Conservation (phyloP, 306 rosid species). For the Dicorynia guianensis region DNA sequence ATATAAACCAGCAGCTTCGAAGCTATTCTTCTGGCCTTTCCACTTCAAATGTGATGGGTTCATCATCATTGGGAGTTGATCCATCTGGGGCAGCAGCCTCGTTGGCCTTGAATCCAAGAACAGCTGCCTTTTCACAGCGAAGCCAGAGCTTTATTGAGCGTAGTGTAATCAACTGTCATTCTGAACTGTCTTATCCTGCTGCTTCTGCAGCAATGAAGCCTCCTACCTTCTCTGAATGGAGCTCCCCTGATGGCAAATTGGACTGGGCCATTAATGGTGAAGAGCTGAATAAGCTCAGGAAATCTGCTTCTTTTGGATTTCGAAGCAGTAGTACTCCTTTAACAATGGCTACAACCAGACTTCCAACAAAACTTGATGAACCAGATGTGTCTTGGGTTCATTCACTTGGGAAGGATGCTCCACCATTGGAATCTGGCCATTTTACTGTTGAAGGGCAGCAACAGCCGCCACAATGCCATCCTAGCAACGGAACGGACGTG, state of each 20-base stretch:
- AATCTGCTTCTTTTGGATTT: conserved; percentile 78
- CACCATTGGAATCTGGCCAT: conserved; percentile 40
- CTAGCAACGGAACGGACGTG: conserved; percentile 55
- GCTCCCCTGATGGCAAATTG: conserved; percentile 72
- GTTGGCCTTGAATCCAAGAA: conserved; percentile 59
- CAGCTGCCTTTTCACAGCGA: conserved; percentile 73
- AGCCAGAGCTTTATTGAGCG: conserved; percentile 90
- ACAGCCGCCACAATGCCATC: conserved; percentile 54
- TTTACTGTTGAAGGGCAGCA: conserved; percentile 54
- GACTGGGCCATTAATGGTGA: conserved; percentile 76
- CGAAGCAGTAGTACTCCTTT: conserved; percentile 53
- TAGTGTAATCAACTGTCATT: conserved; percentile 45
- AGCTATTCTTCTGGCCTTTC: conserved; percentile 59
- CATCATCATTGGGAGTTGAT: conserved; percentile 50
- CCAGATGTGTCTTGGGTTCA: conserved; percentile 84
- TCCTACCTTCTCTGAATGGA: conserved; percentile 66
- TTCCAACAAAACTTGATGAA: conserved; percentile 45
- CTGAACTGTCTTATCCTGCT: conserved; percentile 60
- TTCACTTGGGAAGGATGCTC: conserved; percentile 70
- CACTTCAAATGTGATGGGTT: conserved; percentile 57
- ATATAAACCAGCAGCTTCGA: conserved; percentile 59
- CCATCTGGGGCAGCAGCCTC: conserved; percentile 47
- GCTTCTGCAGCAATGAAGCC: conserved; percentile 43
- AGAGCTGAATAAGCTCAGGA: conserved; percentile 75
- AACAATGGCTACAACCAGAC: conserved; percentile 32